phyloP scores from a whole-genome alignment of 371 early-diverging fungal species.

The Phascolomyces articulosus region DNA sequence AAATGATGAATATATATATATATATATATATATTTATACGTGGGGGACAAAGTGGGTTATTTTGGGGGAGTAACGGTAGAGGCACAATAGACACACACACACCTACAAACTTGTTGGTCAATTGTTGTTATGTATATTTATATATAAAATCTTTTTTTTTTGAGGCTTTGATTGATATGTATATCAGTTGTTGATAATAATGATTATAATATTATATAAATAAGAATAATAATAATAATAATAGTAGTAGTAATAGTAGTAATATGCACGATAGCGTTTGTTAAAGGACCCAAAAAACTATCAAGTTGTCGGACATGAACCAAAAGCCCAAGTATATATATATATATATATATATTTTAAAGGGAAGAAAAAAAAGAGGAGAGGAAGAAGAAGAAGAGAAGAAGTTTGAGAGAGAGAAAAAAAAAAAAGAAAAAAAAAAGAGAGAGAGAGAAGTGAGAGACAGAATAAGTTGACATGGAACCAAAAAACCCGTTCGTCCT shows the following conservation, averaged over 20 bases:
- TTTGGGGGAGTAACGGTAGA: background rate
- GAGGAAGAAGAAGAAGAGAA: background rate
- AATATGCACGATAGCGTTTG: background rate
- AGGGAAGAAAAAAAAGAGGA: background rate
- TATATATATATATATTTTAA: too few relatives aligned
- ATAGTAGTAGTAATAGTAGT: background rate
- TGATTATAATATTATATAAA: too few relatives aligned
- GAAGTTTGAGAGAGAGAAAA: background rate
- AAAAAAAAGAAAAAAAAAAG: background rate
- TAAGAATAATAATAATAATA: too few relatives aligned
- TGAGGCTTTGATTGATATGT: too few relatives aligned
- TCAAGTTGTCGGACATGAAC: conserved; percentile 13
- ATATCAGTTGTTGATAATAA: too few relatives aligned
- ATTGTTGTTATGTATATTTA: too few relatives aligned
- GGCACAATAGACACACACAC: background rate
- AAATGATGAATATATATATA: too few relatives aligned
- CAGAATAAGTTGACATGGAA: conserved; percentile 9
- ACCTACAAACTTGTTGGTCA: background rate
- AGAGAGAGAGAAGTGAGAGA: background rate
- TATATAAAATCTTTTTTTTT: too few relatives aligned
- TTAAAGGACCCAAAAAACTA: background rate
- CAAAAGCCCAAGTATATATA: background rate
- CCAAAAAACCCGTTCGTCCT: conserved; percentile 6
- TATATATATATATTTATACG: background rate
- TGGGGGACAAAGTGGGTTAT: background rate